Percentiles rank a stretch among this genome's conserved stretches.
Conservation (phyloP, 75 land plant genomes). For the Cryptomeria japonica region DNA sequence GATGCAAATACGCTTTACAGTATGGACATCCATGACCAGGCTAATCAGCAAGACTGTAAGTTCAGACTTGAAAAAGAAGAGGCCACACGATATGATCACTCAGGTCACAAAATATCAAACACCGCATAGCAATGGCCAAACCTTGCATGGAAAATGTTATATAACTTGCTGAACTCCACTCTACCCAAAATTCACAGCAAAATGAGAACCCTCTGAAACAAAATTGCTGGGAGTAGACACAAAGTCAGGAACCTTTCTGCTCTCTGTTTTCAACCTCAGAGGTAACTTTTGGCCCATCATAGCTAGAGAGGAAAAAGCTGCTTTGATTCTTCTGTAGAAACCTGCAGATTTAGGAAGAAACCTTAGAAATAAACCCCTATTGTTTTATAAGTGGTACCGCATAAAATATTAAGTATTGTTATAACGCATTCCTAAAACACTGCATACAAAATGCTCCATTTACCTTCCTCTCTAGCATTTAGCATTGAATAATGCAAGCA, state of each 20-base stretch:
- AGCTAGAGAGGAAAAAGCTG: conserved; percentile 72
- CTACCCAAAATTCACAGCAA: neutral
- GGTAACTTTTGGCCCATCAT: conserved; percentile 45
- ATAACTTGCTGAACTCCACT: neutral
- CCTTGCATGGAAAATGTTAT: neutral
- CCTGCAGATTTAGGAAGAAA: conserved; percentile 29
- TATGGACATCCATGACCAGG: neutral
- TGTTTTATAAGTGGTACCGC: neutral
- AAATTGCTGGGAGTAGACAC: neutral
- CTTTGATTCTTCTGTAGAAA: conserved; percentile 88
- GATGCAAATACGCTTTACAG: neutral
- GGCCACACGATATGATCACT: neutral
- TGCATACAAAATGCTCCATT: neutral
- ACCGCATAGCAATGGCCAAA: neutral
- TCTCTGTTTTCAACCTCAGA: conserved; percentile 11
- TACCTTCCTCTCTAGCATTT: neutral
- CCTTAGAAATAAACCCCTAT: neutral
- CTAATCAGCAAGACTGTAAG: neutral
- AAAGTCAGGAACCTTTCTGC: conserved; percentile 10
- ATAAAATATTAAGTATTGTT: neutral
- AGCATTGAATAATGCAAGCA: neutral
- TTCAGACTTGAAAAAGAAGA: neutral
- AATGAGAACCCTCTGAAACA: neutral
- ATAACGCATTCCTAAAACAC: neutral
- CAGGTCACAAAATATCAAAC: neutral